phyloP scores from a whole-genome alignment of 768 basidiomycete species.

The Coprinellus micaceus region DNA sequence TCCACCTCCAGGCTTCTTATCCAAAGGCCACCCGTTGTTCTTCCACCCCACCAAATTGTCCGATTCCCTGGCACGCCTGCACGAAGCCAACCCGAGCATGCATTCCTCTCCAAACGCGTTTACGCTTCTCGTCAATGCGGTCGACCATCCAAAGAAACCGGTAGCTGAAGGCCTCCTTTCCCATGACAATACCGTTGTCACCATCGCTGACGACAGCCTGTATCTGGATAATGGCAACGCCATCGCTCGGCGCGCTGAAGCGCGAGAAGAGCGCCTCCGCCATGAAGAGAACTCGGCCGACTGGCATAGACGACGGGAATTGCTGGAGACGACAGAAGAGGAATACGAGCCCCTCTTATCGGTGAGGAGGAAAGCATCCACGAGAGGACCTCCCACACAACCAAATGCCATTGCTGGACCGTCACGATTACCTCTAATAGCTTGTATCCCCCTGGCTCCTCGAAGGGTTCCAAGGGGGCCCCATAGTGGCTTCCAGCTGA shows the following conservation, averaged over 20 bases:
- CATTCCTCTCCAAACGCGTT: slow-evolving; percentile 33
- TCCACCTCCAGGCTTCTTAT: slow-evolving; percentile 25
- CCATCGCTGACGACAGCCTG: slow-evolving; percentile 10
- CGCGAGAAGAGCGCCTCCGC: slow-evolving; percentile 12
- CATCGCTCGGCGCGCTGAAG: slow-evolving; percentile 14
- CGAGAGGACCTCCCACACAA: no score
- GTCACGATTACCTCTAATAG: no score
- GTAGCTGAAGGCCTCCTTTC: neutral
- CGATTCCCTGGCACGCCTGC: slow-evolving; percentile 29
- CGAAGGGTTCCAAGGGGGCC: no score
- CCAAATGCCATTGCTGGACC: no score
- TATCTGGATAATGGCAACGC: slow-evolving; percentile 18
- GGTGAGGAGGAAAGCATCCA: no score
- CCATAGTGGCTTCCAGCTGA: no score
- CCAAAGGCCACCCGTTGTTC: slow-evolving; percentile 28
- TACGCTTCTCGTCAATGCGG: slow-evolving; percentile 27
- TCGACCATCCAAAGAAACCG: slow-evolving; percentile 16
- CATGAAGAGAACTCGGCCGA: slow-evolving; percentile 23
- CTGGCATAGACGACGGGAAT: slow-evolving; percentile 22
- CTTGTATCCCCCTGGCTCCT: no score
- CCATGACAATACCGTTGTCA: slow-evolving; percentile 5
- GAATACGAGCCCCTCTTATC: no score
- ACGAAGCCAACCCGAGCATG: slow-evolving; percentile 17
- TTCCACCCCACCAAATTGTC: slow-evolving; percentile 38
- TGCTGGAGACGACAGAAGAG: neutral